Evolutionary conservation across 441 rosid species (phyloP), one percentile per base, ranked within the genome.

Genomic region (Brassica hybrid): DNA sequence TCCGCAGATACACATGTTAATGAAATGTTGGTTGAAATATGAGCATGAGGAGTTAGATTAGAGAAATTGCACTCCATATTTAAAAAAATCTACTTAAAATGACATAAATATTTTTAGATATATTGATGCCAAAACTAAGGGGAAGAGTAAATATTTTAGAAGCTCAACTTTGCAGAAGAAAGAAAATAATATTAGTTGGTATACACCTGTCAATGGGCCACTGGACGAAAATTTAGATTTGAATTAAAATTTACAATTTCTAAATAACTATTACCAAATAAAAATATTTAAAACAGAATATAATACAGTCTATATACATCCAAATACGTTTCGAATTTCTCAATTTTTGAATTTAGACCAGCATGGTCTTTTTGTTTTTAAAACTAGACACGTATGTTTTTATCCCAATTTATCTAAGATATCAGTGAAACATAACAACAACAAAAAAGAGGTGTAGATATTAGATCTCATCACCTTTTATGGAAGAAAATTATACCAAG

Each of bases 401-500:
- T 50, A 48, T 18, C 23, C 67, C 21, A 63, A 17, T 1, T 16
- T 69, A 17, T 69, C 48, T 54, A 69, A 56, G 25, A 18, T 21
- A 21, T 21, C 2, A n/a, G n/a, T n/a, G n/a, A n/a, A n/a, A n/a
- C n/a, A n/a, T n/a, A n/a, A n/a, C n/a, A n/a, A n/a, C n/a, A 21
- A 21, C 23, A 21, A 21, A 21, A 21, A 21, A 21, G 23, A 21
- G 1, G 60, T 17, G n/a, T n/a, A n/a, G n/a, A 17, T 18, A 56
- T 56, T 56, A 9, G 25, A 56, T 56, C 25, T 56, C 60, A 69
- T 69, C 17, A 69, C 73, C 9, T 2, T 32, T 54, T 57, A 21
- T 21, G 78, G 48, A 25, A 57, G 12, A 57, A 67, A 12, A 66
- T n/a, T n/a, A n/a, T n/a, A n/a, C n/a, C n/a, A n/a, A n/a, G n/a